Base-by-base conservation (phyloP, 768 basidiomycete genomes). In the Pleurotus sapidus region DNA sequence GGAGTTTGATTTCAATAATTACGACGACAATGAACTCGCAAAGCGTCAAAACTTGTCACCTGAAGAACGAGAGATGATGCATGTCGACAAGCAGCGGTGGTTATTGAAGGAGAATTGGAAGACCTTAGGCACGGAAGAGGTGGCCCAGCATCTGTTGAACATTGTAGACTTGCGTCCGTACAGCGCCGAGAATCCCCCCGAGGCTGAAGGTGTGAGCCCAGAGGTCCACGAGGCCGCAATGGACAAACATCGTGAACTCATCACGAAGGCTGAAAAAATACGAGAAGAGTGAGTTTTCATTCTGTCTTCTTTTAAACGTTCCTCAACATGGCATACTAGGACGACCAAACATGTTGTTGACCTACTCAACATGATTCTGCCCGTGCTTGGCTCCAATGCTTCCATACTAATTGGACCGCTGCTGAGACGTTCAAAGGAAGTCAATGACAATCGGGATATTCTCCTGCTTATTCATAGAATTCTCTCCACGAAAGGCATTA, bases 51-150 rank as follows among this genome's bases (percentile, higher is more conserved):
- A 5, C 20, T 39, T 49, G 14, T 24, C 12, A 7, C 53, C 15
- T 45, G 60, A 54, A 43, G 24, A 43, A 57, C 57, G 46, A 23
- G 57, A 40, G 53, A 57, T 6, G 46, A 46, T 40, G 38, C 51
- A 25, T 24, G 38, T 24, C 34, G 37, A 53, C 8, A 39, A 24
- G 12, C 37, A 53, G 12, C 37, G 18, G 11, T 53, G 51, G 51
- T 11, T 53, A 9, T 42, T 53, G n/a, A 15, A 53, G 11, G 51
- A 20, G 15, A 11, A 14, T 17, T 53, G 51, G 51, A 53, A 24
- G 15, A 5, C 11, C 24, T 40, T 53, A 6, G 51, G 51, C 7
- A 15, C 51, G 14, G 15, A 38, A 37, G 51, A 39, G 11, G 51
- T 53, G 11, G 51, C 24, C 20, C 34, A 12, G 15, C 15, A 30